Evolutionary conservation across 345 rosid genomes (phyloP).

Genomic region (Moringa oleifera): DNA sequence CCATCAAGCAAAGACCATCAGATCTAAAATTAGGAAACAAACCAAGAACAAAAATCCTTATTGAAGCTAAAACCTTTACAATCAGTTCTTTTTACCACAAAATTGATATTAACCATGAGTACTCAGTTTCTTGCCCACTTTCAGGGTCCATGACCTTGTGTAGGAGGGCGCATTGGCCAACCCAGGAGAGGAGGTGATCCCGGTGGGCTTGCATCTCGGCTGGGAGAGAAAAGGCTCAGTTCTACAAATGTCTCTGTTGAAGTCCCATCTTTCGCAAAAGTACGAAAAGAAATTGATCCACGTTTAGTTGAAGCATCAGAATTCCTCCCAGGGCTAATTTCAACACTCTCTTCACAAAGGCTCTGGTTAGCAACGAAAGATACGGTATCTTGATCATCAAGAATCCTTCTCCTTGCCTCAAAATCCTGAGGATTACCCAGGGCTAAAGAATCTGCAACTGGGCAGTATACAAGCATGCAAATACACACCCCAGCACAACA

Average conservation of each 20-base stretch:
- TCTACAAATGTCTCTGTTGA: conserved; percentile 49
- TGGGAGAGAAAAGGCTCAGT: conserved; percentile 63
- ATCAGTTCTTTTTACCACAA: conserved; percentile 66
- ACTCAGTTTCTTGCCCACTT: conserved; percentile 20
- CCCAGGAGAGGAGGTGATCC: conserved; percentile 51
- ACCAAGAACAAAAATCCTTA: conserved; percentile 43
- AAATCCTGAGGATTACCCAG: conserved; percentile 54
- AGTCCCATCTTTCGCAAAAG: conserved; percentile 38
- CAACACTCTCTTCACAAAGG: conserved; percentile 39
- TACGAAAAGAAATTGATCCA: conserved; percentile 61
- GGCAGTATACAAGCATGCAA: conserved; percentile 79
- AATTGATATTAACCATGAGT: conserved; percentile 51
- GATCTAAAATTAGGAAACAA: conserved; percentile 35
- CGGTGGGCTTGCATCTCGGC: conserved; percentile 40
- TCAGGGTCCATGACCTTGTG: conserved; percentile 27
- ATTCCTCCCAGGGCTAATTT: conserved; percentile 41
- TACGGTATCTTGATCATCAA: conserved; percentile 26
- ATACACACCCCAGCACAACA: conserved; percentile 74
- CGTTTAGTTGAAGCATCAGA: conserved; percentile 58
- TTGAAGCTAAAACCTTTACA: conserved; percentile 67
- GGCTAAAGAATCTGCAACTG: conserved; percentile 91
- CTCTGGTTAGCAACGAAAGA: conserved; percentile 58
- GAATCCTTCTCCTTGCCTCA: conserved; percentile 49
- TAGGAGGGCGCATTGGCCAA: conserved; percentile 50
- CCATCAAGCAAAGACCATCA: conserved; percentile 34